Evolutionary conservation across 495 filamentous ascomycete genomes (phyloP).

Genomic region (Astrothelium macrocarpum): DNA sequence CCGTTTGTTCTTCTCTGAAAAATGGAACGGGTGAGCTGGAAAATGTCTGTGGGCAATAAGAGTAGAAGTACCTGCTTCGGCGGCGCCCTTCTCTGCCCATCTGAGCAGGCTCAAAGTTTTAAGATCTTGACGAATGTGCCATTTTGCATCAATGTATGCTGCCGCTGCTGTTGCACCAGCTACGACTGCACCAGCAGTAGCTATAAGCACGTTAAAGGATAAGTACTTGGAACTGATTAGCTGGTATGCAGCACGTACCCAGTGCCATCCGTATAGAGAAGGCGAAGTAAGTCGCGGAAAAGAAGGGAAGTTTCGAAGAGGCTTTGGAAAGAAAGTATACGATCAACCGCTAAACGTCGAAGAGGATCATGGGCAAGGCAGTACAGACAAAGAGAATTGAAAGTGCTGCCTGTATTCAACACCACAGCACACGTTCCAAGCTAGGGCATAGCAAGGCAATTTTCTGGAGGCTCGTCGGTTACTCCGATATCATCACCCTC

Average conservation of each 20-base stretch:
- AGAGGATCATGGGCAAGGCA: too few species aligned
- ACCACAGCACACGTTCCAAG: background rate
- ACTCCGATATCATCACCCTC: background rate
- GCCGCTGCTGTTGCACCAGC: conserved; percentile 17
- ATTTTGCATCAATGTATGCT: conserved; percentile 21
- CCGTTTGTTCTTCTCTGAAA: conserved; percentile 39
- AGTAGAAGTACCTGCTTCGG: conserved; percentile 1
- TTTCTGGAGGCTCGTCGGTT: background rate
- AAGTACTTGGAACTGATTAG: too few species aligned
- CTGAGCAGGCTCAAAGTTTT: background rate
- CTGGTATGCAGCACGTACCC: background rate
- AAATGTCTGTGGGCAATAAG: background rate
- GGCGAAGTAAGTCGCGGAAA: too few species aligned
- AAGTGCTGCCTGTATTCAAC: too few species aligned
- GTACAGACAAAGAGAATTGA: too few species aligned
- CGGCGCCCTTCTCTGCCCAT: conserved; percentile 10
- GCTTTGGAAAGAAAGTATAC: background rate
- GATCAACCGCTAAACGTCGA: too few species aligned
- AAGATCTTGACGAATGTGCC: conserved; percentile 19
- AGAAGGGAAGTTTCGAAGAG: background rate
- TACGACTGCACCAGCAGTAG: conserved; percentile 7
- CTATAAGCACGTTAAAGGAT: background rate
- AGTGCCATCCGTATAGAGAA: background rate
- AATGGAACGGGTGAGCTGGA: background rate
- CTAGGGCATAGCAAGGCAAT: background rate